A percentile compares a stretch with the other conserved stretches of the same genome.
phyloP scores from a whole-genome alignment of 305 asterid genomes.

The Fraxinus sp. region DNA sequence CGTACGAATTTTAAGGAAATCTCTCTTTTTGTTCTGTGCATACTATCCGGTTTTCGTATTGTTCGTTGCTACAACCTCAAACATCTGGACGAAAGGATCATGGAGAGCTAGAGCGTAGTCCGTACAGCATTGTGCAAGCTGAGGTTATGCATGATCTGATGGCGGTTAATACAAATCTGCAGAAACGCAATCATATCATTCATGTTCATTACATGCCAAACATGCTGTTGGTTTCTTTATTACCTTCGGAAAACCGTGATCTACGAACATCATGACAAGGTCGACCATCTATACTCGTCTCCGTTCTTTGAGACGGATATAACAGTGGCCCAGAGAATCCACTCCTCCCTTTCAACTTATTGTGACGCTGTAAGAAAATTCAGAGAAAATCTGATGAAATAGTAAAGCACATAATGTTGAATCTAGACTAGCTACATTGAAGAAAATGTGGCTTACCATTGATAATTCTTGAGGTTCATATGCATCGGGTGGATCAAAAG shows the following conservation, averaged over 20 bases:
- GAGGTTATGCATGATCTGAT: not conserved
- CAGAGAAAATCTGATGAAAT: conserved; percentile 6
- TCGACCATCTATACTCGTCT: conserved; percentile 35
- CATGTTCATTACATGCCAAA: not conserved
- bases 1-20: not conserved
- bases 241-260: conserved; percentile 75
- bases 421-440: not conserved
- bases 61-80: not conserved
- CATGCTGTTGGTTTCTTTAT: not conserved
- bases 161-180: conserved; percentile 29
- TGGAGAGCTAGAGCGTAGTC: not conserved
- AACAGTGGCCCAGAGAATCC: conserved; percentile 54
- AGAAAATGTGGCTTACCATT: conserved; percentile 34
- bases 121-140: not conserved
- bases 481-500: conserved; percentile 50
- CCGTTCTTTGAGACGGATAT: conserved; percentile 33
- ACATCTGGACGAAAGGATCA: not conserved
- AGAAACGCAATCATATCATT: conserved; percentile 1
- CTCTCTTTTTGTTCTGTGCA: not conserved
- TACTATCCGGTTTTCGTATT: not conserved
- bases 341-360: conserved; percentile 41
- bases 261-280: conserved; percentile 40
- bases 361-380: conserved; percentile 36
- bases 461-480: conserved; percentile 42
- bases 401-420: not conserved